Conservation (phyloP, 106 monocot species). For the Chionographis japonica region DNA sequence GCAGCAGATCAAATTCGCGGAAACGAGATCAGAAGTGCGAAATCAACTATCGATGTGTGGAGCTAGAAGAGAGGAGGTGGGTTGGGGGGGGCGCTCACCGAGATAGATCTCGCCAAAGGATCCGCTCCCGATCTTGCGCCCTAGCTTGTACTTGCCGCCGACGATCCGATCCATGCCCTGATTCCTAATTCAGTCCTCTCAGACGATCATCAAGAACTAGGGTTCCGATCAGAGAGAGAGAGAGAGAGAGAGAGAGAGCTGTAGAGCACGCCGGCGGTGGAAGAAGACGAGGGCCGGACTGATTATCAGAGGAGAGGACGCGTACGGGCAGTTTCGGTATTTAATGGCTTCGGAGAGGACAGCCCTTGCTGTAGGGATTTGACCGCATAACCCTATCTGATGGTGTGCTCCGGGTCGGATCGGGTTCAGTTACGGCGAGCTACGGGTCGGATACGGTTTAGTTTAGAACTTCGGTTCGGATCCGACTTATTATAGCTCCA, state of each 20-base stretch:
- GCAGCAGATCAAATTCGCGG: constrained; percentile 14
- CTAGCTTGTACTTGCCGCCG: constrained; percentile 86
- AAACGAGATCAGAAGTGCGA: not conserved
- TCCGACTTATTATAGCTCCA: no score
- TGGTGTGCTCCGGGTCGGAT: no score
- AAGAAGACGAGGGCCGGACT: not conserved
- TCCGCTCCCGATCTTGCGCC: constrained; percentile 89
- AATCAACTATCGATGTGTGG: no score
- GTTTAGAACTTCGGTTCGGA: no score
- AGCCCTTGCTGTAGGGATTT: no score
- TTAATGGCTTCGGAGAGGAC: no score
- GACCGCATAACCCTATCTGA: no score
- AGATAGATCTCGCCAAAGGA: constrained; percentile 94
- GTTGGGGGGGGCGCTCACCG: constrained; percentile 27
- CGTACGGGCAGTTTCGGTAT: no score
- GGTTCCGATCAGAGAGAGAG: not conserved
- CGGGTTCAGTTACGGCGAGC: no score
- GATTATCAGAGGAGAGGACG: no score
- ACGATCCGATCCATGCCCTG: constrained; percentile 71
- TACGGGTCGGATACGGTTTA: no score
- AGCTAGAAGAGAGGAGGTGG: not conserved
- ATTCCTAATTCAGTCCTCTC: not conserved
- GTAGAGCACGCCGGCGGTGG: not conserved
- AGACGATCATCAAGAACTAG: not conserved
- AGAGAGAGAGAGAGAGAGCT: not conserved